Base-by-base conservation (phyloP, 805 yeast species). In the Grigorovia yakushimaensis region DNA sequence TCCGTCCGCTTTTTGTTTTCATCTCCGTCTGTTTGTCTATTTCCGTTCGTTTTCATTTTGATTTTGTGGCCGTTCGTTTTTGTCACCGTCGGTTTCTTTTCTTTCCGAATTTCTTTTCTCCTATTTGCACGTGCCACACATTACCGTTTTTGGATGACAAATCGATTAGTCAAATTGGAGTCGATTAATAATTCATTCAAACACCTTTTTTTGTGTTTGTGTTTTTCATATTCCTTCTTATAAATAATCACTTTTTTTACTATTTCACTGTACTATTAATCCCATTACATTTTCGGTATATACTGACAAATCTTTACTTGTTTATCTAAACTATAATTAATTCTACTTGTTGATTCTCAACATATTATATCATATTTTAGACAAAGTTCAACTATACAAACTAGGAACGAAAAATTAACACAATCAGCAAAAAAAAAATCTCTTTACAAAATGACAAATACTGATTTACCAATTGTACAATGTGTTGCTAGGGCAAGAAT, bases 401-500 rank as follows among this genome's bases (percentile, higher is more conserved):
- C n/a, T n/a, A n/a, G n/a, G n/a, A n/a, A n/a, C n/a, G n/a, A n/a
- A n/a, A n/a, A n/a, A n/a, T n/a, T 27, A 3, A 22, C n/a, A 22
- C 42, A 7, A 22, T 15, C 13, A 41, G n/a, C 5, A 18, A 5
- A 24, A 17, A 11, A 37, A 24, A 4, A 38, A 22, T 9, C n/a
- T 13, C 39, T 4, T 7, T n/a, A n/a, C n/a, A 33, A 5, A 10
- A 49, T 48, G 49, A 52, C 55, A 11, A 41, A 22, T 20, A 38
- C 48, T 11, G 49, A 46, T 37, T 69, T 91, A 51, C 98, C 98
- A 1, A 56, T 63, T 22, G 98, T 93, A 11, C 76, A 77, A 58
- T 93, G 98, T 65, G 77, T 88, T 45, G 96, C 96, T 5, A 73
- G 98, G 46, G 98, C 98, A 2, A 73, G 99, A 50, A 91, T 93